Base-by-base conservation (phyloP, 345 rosid genomes). In the Laguncularia racemosa region DNA sequence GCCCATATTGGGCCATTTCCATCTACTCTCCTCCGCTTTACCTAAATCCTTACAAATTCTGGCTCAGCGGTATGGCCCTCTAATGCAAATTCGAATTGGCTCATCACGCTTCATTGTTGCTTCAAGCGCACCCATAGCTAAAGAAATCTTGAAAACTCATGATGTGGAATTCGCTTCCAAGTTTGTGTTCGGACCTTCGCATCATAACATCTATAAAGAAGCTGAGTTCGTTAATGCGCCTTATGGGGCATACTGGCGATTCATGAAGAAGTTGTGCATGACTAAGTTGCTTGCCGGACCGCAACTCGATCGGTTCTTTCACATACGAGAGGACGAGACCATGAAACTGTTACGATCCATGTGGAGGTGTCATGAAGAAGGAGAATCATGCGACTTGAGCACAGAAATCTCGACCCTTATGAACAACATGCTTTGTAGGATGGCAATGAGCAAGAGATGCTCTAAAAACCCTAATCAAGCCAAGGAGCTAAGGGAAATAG, bases 191-290 rank as follows among this genome's bases (percentile, higher is more conserved):
- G 84, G 81, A 44, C 80, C 88, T 13, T 53, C 76, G 0, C 71
- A 78, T 48, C 72, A 79, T 66, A 76, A 76, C 59, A 75, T 81
- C 13, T 88, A 85, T 51, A 67, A 67, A 57, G 80, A 78, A 10
- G 21, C 78, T 6, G 86, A 78, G 58, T 88, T 88, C 67, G 60
- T 76, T 26, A 81, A 65, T 16, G 78, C 74, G 2, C 84, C 80
- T 17, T 80, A 81, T 20, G 93, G 93, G n/a, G 13, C 73, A 9
- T 80, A 81, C 14, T 89, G 93, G 96, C 65, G 74, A 61, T 85
- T 85, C 71, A 83, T 85, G 86, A 83, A 77, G 58, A 76, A 80
- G 48, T 75, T 89, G n/a, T 81, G 88, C 75, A 73, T 65, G 70
- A 78, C 91, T 1, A 63, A 71, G 63, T 83, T 89, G 16, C 74